phyloP scores from a whole-genome alignment of 1,139 yeast species.

The Kodamaea sp. region DNA sequence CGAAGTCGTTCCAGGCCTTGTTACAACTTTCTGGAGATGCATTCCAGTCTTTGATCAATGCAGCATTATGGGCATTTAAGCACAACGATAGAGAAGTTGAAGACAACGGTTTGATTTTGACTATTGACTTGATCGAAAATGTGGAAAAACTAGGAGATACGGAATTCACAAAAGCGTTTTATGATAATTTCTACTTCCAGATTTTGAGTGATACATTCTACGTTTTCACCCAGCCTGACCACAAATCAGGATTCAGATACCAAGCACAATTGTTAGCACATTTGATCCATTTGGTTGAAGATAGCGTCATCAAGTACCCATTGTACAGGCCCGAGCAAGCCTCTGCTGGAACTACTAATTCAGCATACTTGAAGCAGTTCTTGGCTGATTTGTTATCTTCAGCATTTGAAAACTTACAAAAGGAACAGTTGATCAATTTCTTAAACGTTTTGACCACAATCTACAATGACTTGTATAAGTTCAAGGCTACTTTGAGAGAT shows the following conservation, averaged over 20 bases:
- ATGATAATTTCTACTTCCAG: slow-evolving; percentile 84
- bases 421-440: slow-evolving; percentile 80
- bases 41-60: slow-evolving; percentile 86
- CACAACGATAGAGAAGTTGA: slow-evolving; percentile 96
- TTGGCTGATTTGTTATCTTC: slow-evolving; percentile 76
- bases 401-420: slow-evolving; percentile 89
- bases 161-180: slow-evolving; percentile 82
- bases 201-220: slow-evolving; percentile 89
- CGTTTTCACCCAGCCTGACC: slow-evolving; percentile 95
- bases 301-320: slow-evolving; percentile 71
- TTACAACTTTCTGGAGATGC: slow-evolving; percentile 89
- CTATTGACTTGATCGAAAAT: slow-evolving; percentile 78
- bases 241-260: slow-evolving; percentile 90
- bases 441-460: slow-evolving; percentile 72
- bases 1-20: slow-evolving; percentile 82
- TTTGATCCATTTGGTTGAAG: slow-evolving; percentile 81
- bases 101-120: slow-evolving; percentile 80
- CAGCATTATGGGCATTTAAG: slow-evolving; percentile 97
- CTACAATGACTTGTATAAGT: slow-evolving; percentile 72
- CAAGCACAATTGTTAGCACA: slow-evolving; percentile 86
- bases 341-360: slow-evolving; percentile 81
- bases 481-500: slow-evolving; percentile 87
- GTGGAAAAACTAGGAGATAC: slow-evolving; percentile 78
- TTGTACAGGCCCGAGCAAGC: slow-evolving; percentile 74
- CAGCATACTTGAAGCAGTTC: slow-evolving; percentile 76